Evolutionary conservation across 805 yeast species (phyloP).

Genomic region (Zygosaccharomyces gambellarensis): DNA sequence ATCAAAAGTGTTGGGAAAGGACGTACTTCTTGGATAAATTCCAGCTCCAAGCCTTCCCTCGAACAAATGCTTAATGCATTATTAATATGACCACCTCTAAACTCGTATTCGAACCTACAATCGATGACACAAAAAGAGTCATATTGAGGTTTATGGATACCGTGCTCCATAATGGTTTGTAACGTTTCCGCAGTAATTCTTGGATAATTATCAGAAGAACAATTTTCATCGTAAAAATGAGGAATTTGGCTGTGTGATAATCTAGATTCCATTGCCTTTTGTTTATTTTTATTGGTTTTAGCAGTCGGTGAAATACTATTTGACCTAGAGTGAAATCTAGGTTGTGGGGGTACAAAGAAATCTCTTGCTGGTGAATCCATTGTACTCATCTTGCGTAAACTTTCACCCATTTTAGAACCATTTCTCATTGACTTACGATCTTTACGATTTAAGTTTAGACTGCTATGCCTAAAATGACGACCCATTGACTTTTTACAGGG

Average conservation of each 20-base stretch:
- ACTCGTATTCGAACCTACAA: constrained; percentile 92
- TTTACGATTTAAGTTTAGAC: constrained; percentile 6
- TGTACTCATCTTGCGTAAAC: constrained; percentile 11
- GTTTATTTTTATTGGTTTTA: neutral
- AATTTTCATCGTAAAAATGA: constrained; percentile 41
- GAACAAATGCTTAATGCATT: constrained; percentile 76
- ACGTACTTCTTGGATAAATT: constrained; percentile 37
- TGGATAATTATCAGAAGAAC: constrained; percentile 45
- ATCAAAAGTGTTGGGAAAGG: constrained; percentile 47
- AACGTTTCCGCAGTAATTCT: constrained; percentile 44
- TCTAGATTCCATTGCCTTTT: constrained; percentile 42
- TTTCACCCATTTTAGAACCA: constrained; percentile 27
- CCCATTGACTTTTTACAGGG: constrained; percentile 1
- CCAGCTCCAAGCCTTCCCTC: constrained; percentile 60
- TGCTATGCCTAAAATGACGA: constrained; percentile 3
- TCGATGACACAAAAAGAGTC: constrained; percentile 64
- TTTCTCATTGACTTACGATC: constrained; percentile 14
- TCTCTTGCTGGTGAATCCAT: constrained; percentile 8
- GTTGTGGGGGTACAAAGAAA: neutral
- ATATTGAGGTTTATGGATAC: constrained; percentile 42
- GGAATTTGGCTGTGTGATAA: constrained; percentile 46
- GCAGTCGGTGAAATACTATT: neutral
- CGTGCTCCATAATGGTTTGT: constrained; percentile 35
- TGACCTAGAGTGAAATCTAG: neutral
- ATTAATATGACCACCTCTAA: constrained; percentile 84